Base-by-base conservation (phyloP, 106 monocot species). In the Xerophyta viscosa region DNA sequence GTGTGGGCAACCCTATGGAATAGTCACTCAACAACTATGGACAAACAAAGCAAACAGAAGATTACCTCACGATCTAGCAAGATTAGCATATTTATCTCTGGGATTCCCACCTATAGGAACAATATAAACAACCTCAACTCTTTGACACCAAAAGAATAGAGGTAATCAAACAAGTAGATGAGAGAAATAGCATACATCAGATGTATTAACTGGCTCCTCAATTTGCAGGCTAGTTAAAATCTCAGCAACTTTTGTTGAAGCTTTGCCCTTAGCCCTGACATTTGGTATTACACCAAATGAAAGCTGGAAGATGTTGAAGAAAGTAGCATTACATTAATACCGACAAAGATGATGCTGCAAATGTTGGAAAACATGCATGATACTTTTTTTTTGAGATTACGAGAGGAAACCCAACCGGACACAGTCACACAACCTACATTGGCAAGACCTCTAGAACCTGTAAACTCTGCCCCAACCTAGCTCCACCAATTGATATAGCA, bases 21-120 rank as follows among this genome's bases (percentile, higher is more conserved):
- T n/a, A n/a, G n/a, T n/a, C n/a, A n/a, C n/a, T 33, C 5, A 33
- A 33, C 33, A 33, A 33, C 5, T 33, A 33, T 11, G 33, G 33
- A 33, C 33, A 28, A 27, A 12, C 3, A 26, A 2, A 28, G 27
- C 4, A 44, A 44, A 44, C 14, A 31, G 24, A 61, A 22, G 51
- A 28, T 63, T 84, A 96, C 94, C 79, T 98, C 98, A 60, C 98
- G 69, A 50, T 98, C 98, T 14, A 98, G 63, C 71, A 98, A 74
- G 68, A 98, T 70, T 41, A 98, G 71, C 18, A 76, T 90, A 67
- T 86, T 79, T 77, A 98, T 98, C 68, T 90, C 90, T 24, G 98
- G 67, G 77, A 62, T 29, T 20, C 74, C 98, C 60, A 75, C 64
- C 98, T 98, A 33, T 6, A 33, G 70, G 50, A 78, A 46, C 27